Evolutionary conservation across 768 basidiomycete species (phyloP).

Genomic region (Kwoniella mangroviensis): DNA sequence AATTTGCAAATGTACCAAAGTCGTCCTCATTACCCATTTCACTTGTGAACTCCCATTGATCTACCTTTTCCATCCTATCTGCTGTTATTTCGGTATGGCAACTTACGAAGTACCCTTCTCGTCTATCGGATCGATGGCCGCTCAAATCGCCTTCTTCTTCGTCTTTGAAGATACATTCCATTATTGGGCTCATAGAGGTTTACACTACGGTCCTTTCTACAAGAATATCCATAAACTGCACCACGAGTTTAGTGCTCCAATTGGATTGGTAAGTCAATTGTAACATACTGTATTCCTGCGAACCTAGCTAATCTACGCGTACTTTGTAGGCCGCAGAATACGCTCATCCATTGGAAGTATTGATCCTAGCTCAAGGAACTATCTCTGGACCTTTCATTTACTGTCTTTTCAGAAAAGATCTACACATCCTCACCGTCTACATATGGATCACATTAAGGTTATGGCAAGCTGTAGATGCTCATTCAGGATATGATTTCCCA

Average conservation of each 20-base stretch:
- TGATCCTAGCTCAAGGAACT: conserved; percentile 91
- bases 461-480: conserved; percentile 96
- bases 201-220: conserved; percentile 77
- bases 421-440: conserved; percentile 93
- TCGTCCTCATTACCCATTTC: conserved; percentile 91
- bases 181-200: conserved; percentile 88
- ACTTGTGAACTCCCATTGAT: conserved; percentile 92
- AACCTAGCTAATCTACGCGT: conserved; percentile 46
- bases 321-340: conserved; percentile 72
- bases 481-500: conserved; percentile 98
- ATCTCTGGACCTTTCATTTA: conserved; percentile 85
- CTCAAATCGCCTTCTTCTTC: conserved; percentile 86
- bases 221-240: conserved; percentile 96
- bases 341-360: conserved; percentile 93
- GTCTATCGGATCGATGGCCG: conserved; percentile 67
- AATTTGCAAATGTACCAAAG: conserved; percentile 95
- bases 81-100: conserved; percentile 82
- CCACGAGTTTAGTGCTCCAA: conserved; percentile 95
- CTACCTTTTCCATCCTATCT: conserved; percentile 88
- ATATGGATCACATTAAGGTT: conserved; percentile 90
- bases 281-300: background rate
- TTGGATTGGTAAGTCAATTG: conserved; percentile 70
- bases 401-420: conserved; percentile 70
- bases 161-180: conserved; percentile 96
- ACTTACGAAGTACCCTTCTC: conserved; percentile 96